These are phyloP conservation scores for Delitschia confertaspora DNA, from an alignment of 495 filamentous ascomycete genomes.

Conservation along the genomic window DNA sequence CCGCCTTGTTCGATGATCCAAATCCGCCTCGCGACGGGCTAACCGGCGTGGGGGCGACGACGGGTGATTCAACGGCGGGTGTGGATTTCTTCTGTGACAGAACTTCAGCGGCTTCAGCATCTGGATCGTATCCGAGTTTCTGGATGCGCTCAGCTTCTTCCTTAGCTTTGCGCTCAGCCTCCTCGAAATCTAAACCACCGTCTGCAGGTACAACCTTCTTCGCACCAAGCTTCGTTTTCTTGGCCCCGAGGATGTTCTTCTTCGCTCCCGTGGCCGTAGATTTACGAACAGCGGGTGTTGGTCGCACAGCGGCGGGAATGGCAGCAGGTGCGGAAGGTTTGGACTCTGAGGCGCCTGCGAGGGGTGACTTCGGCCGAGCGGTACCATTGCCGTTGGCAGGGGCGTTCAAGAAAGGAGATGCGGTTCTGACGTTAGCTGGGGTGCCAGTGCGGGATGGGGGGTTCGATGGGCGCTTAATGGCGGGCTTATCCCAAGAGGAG, in stretches of 20 bases:
- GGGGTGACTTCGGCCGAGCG: constrained; percentile 69
- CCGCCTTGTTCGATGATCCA: constrained; percentile 45
- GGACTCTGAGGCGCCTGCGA: constrained; percentile 47
- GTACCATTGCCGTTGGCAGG: constrained; percentile 59
- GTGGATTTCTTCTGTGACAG: constrained; percentile 24
- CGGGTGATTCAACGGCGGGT: constrained; percentile 23
- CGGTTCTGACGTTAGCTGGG: constrained; percentile 69
- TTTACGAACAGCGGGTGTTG: constrained; percentile 72
- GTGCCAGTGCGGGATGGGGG: constrained; percentile 87
- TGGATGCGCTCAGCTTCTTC: constrained; percentile 95
- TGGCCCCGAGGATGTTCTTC: constrained; percentile 84
- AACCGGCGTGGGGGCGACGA: constrained; percentile 65
- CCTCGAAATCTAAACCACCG: constrained; percentile 87
- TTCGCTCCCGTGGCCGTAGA: constrained; percentile 60
- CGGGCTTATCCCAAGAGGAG: constrained; percentile 95
- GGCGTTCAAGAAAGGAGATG: constrained; percentile 79
- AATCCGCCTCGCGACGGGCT: constrained; percentile 55
- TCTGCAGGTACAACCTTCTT: constrained; percentile 67
- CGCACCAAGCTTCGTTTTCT: constrained; percentile 87
- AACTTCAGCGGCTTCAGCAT: constrained; percentile 57
- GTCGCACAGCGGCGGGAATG: constrained; percentile 61
- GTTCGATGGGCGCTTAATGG: constrained; percentile 93
- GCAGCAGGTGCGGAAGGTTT: constrained; percentile 46
- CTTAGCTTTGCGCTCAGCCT: constrained; percentile 91
- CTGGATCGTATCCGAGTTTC: constrained; percentile 95